Evolutionary conservation across 345 rosid species (phyloP).

Genomic region (Aquilaria yunnanensis): DNA sequence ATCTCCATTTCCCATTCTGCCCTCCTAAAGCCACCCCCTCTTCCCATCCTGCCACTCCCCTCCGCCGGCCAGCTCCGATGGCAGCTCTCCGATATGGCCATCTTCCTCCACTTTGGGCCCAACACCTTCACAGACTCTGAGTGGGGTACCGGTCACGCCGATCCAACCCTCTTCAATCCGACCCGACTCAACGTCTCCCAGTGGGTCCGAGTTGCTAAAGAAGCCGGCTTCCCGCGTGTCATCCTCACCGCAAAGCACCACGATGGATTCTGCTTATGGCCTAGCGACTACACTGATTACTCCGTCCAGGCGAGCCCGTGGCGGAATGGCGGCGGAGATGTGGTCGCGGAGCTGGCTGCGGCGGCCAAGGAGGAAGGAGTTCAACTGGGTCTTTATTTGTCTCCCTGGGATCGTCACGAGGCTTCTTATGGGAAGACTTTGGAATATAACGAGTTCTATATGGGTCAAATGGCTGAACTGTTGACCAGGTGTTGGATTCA

Average conservation of each 20-base stretch:
- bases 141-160: slow-evolving; percentile 74
- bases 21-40: slow-evolving; percentile 51
- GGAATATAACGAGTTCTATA: slow-evolving; percentile 77
- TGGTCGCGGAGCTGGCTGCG: slow-evolving; percentile 54
- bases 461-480: slow-evolving; percentile 86
- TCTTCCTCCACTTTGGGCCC: slow-evolving; percentile 85
- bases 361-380: slow-evolving; percentile 59
- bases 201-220: slow-evolving; percentile 76
- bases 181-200: slow-evolving; percentile 55
- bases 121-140: slow-evolving; percentile 87
- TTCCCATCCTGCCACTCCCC: slow-evolving; percentile 78
- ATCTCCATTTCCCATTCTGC: slow-evolving; percentile 24
- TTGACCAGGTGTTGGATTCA: slow-evolving; percentile 52
- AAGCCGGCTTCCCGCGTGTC: slow-evolving; percentile 59
- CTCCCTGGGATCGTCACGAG: slow-evolving; percentile 97
- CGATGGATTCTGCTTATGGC: slow-evolving; percentile 98
- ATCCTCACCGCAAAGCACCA: slow-evolving; percentile 90
- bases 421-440: slow-evolving; percentile 58
- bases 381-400: slow-evolving; percentile 64
- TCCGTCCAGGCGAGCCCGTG: slow-evolving; percentile 64
- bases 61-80: slow-evolving; percentile 71
- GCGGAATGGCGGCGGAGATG: slow-evolving; percentile 67
- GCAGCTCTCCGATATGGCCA: slow-evolving; percentile 68
- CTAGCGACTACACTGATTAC: slow-evolving; percentile 64
- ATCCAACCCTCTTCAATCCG: slow-evolving; percentile 73